Conservation (phyloP, 345 rosid species). For the Hypericum perforatum region DNA sequence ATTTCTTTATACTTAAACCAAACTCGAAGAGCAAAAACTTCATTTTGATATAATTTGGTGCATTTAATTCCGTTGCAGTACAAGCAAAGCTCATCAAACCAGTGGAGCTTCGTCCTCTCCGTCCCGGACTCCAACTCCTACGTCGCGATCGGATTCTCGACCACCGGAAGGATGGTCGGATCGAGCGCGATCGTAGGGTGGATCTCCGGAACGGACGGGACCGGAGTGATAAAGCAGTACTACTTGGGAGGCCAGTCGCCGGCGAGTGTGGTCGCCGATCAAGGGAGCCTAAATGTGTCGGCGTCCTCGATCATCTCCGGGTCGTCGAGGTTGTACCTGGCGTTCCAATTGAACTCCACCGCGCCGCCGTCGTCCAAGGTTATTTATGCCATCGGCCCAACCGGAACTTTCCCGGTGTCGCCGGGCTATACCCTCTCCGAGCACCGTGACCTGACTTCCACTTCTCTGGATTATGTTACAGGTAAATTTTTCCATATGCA, state of each 20-base stretch:
- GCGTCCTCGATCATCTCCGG: conserved; percentile 32
- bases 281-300: conserved; percentile 38
- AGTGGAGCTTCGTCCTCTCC: conserved; percentile 81
- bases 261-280: conserved; percentile 34
- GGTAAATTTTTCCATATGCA: conserved; percentile 25
- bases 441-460: conserved; percentile 42
- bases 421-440: conserved; percentile 33
- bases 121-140: conserved; percentile 34
- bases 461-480: conserved; percentile 46
- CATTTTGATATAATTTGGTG: neutral
- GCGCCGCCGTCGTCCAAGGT: conserved; percentile 30
- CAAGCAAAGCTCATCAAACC: conserved; percentile 17
- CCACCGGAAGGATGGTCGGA: conserved; percentile 49
- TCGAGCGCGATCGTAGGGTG: conserved; percentile 79
- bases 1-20: no score
- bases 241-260: conserved; percentile 34
- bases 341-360: conserved; percentile 41
- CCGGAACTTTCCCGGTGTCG: conserved; percentile 34
- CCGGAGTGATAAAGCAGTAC: conserved; percentile 31
- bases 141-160: conserved; percentile 70
- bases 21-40: neutral
- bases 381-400: conserved; percentile 54
- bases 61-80: conserved; percentile 30
- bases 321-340: conserved; percentile 49
- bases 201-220: conserved; percentile 29